phyloP scores from a whole-genome alignment of 23 red algal species.

The Gracilariopsis chorda region DNA sequence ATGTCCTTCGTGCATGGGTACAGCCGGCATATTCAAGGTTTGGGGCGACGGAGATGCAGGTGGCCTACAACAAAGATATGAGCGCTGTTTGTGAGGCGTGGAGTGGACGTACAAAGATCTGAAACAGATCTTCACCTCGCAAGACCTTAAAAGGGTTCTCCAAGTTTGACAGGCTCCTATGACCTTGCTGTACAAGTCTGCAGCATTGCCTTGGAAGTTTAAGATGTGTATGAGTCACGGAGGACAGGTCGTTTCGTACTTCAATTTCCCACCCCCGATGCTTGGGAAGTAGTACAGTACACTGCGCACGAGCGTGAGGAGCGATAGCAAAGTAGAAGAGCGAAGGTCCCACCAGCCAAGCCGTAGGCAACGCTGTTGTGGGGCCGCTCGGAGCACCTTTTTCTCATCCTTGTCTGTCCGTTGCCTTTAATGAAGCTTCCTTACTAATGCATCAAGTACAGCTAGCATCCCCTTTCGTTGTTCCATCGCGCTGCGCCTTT shows the following conservation, averaged over 20 bases:
- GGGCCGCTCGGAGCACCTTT: neutral
- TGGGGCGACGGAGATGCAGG: neutral
- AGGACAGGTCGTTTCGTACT: neutral
- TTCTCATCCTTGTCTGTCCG: no score
- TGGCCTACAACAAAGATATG: neutral
- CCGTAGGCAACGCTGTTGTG: no score
- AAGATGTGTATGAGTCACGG: neutral
- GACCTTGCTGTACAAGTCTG: neutral
- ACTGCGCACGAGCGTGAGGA: neutral
- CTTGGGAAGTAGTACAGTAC: neutral
- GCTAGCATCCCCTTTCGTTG: no score
- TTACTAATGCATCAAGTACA: no score
- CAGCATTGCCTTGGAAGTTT: neutral
- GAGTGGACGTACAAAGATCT: constrained; percentile 21
- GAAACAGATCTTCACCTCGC: neutral
- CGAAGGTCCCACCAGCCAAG: no score
- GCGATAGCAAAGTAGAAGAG: neutral
- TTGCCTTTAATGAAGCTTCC: no score
- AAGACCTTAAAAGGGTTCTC: neutral
- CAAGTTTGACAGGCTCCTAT: constrained; percentile 1
- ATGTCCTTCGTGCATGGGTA: constrained; percentile 4
- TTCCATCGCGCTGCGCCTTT: no score
- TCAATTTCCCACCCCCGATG: neutral
- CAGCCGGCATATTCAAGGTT: neutral
- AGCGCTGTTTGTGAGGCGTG: neutral